Conservation (phyloP, 768 basidiomycete genomes). For the Vararia minispora region DNA sequence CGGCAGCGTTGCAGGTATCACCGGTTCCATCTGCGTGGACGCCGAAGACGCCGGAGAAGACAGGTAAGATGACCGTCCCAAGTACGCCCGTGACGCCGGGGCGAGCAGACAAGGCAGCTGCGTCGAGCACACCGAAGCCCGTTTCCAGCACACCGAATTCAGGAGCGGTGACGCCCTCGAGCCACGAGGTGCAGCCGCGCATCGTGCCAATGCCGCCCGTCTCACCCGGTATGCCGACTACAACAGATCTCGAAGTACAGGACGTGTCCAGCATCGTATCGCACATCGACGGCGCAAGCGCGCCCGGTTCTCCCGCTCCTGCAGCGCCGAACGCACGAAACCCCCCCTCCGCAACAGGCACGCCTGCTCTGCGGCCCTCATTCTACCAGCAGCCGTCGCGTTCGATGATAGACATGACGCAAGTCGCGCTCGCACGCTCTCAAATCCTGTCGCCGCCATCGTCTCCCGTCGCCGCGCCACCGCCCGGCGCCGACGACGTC, state of each 20-base stretch:
- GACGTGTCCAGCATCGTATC: conserved; percentile 37
- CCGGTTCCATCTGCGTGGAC: too few relatives aligned
- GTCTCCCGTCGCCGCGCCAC: neutral
- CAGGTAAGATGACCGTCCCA: too few relatives aligned
- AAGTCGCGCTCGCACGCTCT: conserved; percentile 1
- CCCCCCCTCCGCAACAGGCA: neutral
- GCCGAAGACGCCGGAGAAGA: too few relatives aligned
- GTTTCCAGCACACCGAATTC: neutral
- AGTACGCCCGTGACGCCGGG: too few relatives aligned
- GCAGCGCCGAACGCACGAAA: neutral
- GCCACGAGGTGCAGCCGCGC: too few relatives aligned
- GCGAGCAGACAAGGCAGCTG: neutral
- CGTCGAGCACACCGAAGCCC: neutral
- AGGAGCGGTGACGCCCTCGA: conserved; percentile 1
- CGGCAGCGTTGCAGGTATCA: too few relatives aligned
- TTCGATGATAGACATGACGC: conserved; percentile 12
- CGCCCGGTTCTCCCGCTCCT: too few relatives aligned
- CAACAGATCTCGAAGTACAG: conserved; percentile 1
- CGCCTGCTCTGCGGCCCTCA: neutral
- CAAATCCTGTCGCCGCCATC: too few relatives aligned
- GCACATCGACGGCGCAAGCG: neutral
- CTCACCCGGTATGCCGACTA: conserved; percentile 1
- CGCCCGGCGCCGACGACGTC: conserved; percentile 1
- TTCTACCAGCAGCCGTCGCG: conserved; percentile 12
- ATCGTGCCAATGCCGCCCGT: conserved; percentile 18